phyloP scores from a whole-genome alignment of 2,329 filamentous ascomycete genomes.

The Sporothrix mexicana region DNA sequence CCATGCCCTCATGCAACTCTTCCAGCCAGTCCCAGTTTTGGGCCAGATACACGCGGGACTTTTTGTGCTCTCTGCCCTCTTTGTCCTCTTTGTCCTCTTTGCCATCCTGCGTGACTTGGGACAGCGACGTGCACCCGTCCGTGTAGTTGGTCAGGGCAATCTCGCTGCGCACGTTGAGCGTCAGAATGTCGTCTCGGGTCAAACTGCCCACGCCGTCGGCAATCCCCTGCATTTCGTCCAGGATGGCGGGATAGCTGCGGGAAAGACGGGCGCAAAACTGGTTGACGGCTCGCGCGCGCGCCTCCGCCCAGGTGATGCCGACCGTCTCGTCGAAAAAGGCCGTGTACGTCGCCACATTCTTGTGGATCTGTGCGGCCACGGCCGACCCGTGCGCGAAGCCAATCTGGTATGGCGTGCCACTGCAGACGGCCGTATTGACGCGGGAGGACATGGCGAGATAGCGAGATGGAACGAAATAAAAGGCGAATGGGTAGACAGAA shows the following conservation, averaged over 20 bases:
- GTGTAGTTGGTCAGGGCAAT: slow-evolving; percentile 33
- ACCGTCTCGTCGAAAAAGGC: slow-evolving; percentile 29
- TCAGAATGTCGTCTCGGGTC: slow-evolving; percentile 59
- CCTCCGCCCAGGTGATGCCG: slow-evolving; percentile 21
- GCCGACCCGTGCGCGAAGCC: slow-evolving; percentile 27
- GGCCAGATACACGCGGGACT: slow-evolving; percentile 25
- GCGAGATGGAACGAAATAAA: too few species aligned
- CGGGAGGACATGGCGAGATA: background rate
- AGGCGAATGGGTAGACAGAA: too few species aligned
- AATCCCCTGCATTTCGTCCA: slow-evolving; percentile 56
- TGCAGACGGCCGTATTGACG: slow-evolving; percentile 6
- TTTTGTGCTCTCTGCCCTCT: too few species aligned
- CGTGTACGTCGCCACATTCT: slow-evolving; percentile 22
- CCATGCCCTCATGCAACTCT: slow-evolving; percentile 18
- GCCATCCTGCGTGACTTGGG: background rate
- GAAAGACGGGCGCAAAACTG: slow-evolving; percentile 5
- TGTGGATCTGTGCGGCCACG: slow-evolving; percentile 1
- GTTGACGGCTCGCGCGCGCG: slow-evolving; percentile 1
- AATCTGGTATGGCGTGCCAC: slow-evolving; percentile 22
- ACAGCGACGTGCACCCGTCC: slow-evolving; percentile 30
- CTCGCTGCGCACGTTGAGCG: slow-evolving; percentile 46
- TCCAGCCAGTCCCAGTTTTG: slow-evolving; percentile 34
- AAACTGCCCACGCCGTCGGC: slow-evolving; percentile 56
- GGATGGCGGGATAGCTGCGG: slow-evolving; percentile 2
- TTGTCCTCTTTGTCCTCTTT: too few species aligned